phyloP scores from a whole-genome alignment of 1,284 basidiomycete species.

The Tremellales sp. region DNA sequence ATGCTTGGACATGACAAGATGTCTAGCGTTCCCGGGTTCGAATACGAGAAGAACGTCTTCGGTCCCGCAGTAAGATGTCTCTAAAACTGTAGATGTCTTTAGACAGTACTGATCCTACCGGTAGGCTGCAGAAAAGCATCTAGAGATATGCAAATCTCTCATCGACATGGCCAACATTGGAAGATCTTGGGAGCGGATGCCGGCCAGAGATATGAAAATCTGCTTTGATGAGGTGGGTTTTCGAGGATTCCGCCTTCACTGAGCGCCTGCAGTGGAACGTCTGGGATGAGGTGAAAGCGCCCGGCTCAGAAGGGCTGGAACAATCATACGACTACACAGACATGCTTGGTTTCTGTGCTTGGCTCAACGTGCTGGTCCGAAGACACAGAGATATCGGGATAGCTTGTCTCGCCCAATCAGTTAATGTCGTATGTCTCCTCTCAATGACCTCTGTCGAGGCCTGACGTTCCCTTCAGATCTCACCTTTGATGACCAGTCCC shows the following conservation, averaged over 20 bases:
- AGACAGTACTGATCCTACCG: neutral
- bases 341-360: constrained; percentile 57
- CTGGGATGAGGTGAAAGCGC: constrained; percentile 48
- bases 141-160: constrained; percentile 42
- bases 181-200: constrained; percentile 7
- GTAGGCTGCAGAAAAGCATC: constrained; percentile 40
- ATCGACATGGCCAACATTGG: constrained; percentile 43
- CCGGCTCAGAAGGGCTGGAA: constrained; percentile 54
- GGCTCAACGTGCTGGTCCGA: constrained; percentile 61
- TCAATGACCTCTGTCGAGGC: neutral
- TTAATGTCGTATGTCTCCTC: constrained; percentile 31
- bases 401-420: constrained; percentile 61
- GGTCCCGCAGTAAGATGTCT: constrained; percentile 34
- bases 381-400: constrained; percentile 60
- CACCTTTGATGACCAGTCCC: constrained; percentile 27
- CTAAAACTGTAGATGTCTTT: neutral
- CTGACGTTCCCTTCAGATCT: constrained; percentile 15
- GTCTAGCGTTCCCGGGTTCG: constrained; percentile 13
- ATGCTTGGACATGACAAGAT: constrained; percentile 21
- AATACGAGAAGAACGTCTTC: constrained; percentile 48
- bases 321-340: constrained; percentile 59
- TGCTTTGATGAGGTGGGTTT: constrained; percentile 12
- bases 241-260: constrained; percentile 48
- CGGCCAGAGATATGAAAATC: constrained; percentile 9
- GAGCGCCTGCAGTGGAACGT: constrained; percentile 16